Evolutionary conservation across 2,329 filamentous ascomycete species (phyloP).

Genomic region (Pseudopyrenochaeta lycopersici): DNA sequence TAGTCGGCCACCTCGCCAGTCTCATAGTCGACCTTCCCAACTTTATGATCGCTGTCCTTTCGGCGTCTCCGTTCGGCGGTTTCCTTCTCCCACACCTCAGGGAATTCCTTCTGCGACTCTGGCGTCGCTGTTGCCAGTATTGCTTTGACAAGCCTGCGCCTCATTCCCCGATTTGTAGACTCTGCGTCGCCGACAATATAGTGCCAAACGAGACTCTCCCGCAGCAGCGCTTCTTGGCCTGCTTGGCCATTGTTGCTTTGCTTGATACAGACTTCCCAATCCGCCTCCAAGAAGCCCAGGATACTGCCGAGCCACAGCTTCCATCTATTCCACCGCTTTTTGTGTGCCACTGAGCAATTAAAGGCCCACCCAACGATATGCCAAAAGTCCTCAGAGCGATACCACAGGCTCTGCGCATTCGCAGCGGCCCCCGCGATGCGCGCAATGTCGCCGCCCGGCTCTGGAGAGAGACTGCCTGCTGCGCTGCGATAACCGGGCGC

Average conservation of each 20-base stretch:
- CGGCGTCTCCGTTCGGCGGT: slow-evolving; percentile 58
- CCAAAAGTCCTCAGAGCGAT: slow-evolving; percentile 87
- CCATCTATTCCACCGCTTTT: slow-evolving; percentile 83
- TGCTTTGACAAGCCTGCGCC: slow-evolving; percentile 68
- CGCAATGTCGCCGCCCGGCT: slow-evolving; percentile 51
- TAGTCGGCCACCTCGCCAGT: slow-evolving; percentile 68
- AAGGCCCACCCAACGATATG: slow-evolving; percentile 89
- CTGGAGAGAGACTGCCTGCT: slow-evolving; percentile 35
- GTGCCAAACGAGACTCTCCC: slow-evolving; percentile 66
- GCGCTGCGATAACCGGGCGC: slow-evolving; percentile 23
- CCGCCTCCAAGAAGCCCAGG: slow-evolving; percentile 77
- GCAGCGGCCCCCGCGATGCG: slow-evolving; percentile 60
- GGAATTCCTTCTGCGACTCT: slow-evolving; percentile 64
- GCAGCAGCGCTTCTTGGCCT: slow-evolving; percentile 44
- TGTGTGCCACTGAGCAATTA: slow-evolving; percentile 80
- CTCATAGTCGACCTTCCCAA: slow-evolving; percentile 66
- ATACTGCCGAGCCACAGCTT: slow-evolving; percentile 81
- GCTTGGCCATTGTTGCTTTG: slow-evolving; percentile 30
- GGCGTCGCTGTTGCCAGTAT: slow-evolving; percentile 71
- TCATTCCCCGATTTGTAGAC: slow-evolving; percentile 49
- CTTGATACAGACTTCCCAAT: slow-evolving; percentile 67
- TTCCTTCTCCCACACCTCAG: slow-evolving; percentile 75
- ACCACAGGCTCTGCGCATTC: slow-evolving; percentile 73
- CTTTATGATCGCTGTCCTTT: slow-evolving; percentile 62
- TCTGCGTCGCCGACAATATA: slow-evolving; percentile 61